phyloP scores from a whole-genome alignment of 2,329 filamentous ascomycete species.

The Emydomyces testavorans region DNA sequence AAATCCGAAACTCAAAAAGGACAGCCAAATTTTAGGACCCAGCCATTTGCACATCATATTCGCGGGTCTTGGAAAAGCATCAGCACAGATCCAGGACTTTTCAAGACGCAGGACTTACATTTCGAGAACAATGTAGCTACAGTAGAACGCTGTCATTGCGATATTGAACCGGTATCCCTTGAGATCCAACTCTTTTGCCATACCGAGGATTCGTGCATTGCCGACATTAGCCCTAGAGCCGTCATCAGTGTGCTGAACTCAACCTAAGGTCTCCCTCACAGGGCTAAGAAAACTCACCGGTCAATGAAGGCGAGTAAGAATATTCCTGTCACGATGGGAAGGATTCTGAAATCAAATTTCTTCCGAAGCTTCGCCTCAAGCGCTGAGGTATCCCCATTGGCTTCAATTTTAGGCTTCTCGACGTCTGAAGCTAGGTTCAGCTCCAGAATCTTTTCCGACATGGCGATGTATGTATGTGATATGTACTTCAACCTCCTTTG shows the following conservation, averaged over 20 bases:
- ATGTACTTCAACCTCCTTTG: no score
- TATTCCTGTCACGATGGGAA: constrained; percentile 4
- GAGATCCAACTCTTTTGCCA: constrained; percentile 8
- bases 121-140: constrained; percentile 8
- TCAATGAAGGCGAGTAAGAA: constrained; percentile 10
- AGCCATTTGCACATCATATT: constrained; percentile 11
- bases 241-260: neutral
- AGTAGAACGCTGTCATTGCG: constrained; percentile 9
- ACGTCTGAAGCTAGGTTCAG: neutral
- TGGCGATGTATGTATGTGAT: neutral
- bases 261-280: neutral
- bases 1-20: constrained; percentile 7
- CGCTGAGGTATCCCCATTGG: neutral
- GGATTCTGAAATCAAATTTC: constrained; percentile 6
- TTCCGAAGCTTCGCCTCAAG: constrained; percentile 5
- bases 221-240: constrained; percentile 1
- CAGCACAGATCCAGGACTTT: neutral
- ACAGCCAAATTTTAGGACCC: constrained; percentile 9
- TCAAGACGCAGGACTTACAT: neutral
- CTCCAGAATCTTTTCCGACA: constrained; percentile 4
- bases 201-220: constrained; percentile 9
- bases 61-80: neutral
- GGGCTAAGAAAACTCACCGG: neutral
- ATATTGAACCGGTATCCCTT: constrained; percentile 8
- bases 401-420: neutral